Evolutionary conservation across 2,329 filamentous ascomycete species (phyloP), one percentile per base, ranked within the genome.

Genomic region (Cryphonectria japonica): DNA sequence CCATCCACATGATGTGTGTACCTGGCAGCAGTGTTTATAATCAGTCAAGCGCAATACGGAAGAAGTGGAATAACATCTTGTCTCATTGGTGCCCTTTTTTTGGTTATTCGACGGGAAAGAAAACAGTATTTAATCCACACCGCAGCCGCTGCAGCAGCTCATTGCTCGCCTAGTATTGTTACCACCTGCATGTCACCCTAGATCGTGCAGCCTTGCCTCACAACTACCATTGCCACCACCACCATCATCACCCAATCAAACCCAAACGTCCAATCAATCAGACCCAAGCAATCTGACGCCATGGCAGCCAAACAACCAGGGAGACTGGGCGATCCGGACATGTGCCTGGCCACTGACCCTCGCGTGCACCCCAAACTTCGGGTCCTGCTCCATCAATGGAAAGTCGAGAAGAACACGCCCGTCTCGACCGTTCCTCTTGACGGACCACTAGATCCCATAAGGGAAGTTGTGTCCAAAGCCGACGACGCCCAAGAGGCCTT

Each of bases 301-400:
- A 61, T 61, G 59, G 34, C 59, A 13, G 26, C 32, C 32, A 37
- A 16, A 2, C 59, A 61, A 39, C 63, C 63, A 52, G 63, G 63
- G 26, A 43, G 63, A 16, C 29, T 65, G 43, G 63, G 63, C 16
- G 63, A 65, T 34, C 63, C 63, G 19, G 32, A 43, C 41, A 65
- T 52, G 63, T 65, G 43, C 9, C 39, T 65, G 26, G 63, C n/a
- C 63, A 65, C 63, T 6, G 63, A 65, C 7, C 63, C 63, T 34
- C 63, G 63, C 16, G n/a, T 52, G 2, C n/a, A 65, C 63, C 63
- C 63, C 3, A 65, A 65, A n/a, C 63, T 65, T 6, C 63, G 34
- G 6, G 3, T 1, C 14, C 3, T 46, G 7, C 50, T 65, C 39
- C 8, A 65, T 8, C 11, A 11, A 19, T 65, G 50, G 29, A 43